These are phyloP conservation scores for Taphrina flavorubra DNA, from an alignment of 1,139 yeast species.

Conservation along the genomic window DNA sequence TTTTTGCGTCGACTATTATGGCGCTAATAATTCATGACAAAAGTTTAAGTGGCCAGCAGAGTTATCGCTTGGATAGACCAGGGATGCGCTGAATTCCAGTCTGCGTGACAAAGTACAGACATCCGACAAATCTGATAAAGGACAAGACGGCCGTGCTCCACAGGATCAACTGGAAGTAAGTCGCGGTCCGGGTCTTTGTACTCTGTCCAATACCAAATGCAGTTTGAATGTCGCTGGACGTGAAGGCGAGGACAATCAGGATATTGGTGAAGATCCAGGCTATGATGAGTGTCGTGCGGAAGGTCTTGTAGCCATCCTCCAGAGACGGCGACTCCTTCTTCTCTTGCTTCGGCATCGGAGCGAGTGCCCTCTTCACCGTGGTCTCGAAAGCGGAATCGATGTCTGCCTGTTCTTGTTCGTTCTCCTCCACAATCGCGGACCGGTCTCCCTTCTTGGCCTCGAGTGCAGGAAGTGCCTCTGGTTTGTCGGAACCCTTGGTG, in stretches of 20 bases:
- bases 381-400: constrained; percentile 57
- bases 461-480: constrained; percentile 65
- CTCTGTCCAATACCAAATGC: constrained; percentile 21
- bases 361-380: constrained; percentile 52
- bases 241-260: constrained; percentile 69
- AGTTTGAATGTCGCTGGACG: constrained; percentile 45
- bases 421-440: constrained; percentile 73
- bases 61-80: constrained; percentile 25
- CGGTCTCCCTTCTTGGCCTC: constrained; percentile 62
- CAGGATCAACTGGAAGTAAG: constrained; percentile 70
- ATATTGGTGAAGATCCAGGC: constrained; percentile 81
- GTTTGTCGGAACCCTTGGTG: constrained; percentile 82
- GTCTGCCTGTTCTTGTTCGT: constrained; percentile 73
- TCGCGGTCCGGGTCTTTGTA: constrained; percentile 55
- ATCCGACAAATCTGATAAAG: constrained; percentile 71
- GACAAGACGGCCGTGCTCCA: constrained; percentile 87
- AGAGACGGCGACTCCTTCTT: constrained; percentile 52
- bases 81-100: constrained; percentile 33
- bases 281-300: constrained; percentile 79
- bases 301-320: constrained; percentile 69
- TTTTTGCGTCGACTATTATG: not conserved
- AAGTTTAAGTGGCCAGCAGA: not conserved
- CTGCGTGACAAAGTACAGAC: constrained; percentile 62
- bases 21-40: not conserved
- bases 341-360: constrained; percentile 54